Conservation (phyloP, 1,284 basidiomycete genomes). For the Pisolithus thermaeus region DNA sequence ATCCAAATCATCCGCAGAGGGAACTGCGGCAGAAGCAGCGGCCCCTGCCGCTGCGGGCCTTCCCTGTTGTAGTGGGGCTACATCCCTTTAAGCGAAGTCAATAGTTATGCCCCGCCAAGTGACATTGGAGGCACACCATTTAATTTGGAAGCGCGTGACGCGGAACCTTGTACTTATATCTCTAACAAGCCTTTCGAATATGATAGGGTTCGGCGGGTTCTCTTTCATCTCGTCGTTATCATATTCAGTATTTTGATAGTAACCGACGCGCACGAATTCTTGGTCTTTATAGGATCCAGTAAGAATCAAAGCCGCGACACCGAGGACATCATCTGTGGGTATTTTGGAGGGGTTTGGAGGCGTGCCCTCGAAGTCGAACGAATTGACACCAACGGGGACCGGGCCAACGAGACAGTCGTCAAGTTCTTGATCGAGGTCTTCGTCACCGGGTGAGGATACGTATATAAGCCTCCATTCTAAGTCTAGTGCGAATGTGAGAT, state of each 20-base stretch:
- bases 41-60: constrained; percentile 53
- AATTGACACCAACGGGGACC: constrained; percentile 91
- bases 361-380: constrained; percentile 90
- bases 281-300: constrained; percentile 90
- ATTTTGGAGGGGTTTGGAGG: constrained; percentile 71
- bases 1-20: constrained; percentile 69
- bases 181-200: constrained; percentile 76
- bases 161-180: constrained; percentile 91
- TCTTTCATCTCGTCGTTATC: constrained; percentile 88
- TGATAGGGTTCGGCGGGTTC: constrained; percentile 61
- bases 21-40: constrained; percentile 72
- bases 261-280: constrained; percentile 97
- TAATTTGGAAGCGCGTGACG: constrained; percentile 88
- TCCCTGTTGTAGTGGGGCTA: constrained; percentile 48
- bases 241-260: constrained; percentile 99
- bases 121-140: constrained; percentile 53
- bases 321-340: constrained; percentile 78
- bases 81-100: constrained; percentile 48
- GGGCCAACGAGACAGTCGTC: constrained; percentile 96
- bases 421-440: constrained; percentile 91
- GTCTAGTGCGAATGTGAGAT: constrained; percentile 46
- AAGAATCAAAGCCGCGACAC: constrained; percentile 87
- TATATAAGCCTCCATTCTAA: constrained; percentile 98
- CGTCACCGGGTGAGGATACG: constrained; percentile 90
- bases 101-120: background rate